These are phyloP conservation scores for Grosmannia huntii DNA, from an alignment of 2,329 filamentous ascomycete species.

Conservation along the genomic window DNA sequence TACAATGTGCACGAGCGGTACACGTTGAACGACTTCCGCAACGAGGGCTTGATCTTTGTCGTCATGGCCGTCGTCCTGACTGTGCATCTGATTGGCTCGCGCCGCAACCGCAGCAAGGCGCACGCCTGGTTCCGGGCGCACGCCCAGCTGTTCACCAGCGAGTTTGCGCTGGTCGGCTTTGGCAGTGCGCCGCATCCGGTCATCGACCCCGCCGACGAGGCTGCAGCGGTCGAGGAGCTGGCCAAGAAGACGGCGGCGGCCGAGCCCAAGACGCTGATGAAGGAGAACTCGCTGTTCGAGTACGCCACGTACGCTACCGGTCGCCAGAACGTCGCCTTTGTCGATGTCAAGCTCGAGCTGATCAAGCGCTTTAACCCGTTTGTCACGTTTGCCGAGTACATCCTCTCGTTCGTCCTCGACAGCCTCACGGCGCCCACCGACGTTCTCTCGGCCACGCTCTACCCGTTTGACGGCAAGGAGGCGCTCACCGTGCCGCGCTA, in stretches of 20 bases:
- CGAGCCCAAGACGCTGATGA: constrained; percentile 48
- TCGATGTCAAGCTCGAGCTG: constrained; percentile 72
- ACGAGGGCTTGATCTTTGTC: constrained; percentile 70
- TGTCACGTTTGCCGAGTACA: constrained; percentile 46
- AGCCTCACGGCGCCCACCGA: constrained; percentile 58
- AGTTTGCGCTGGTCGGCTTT: constrained; percentile 85
- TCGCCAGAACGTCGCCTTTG: constrained; percentile 81
- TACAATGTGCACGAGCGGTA: constrained; percentile 93
- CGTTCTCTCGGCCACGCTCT: constrained; percentile 61
- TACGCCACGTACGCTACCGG: constrained; percentile 82
- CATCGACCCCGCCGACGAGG: constrained; percentile 34
- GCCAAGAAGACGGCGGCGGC: constrained; percentile 19
- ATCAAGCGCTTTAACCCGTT: constrained; percentile 80
- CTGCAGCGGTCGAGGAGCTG: constrained; percentile 53
- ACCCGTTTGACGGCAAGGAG: constrained; percentile 90
- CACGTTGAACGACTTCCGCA: constrained; percentile 69
- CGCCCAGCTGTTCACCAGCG: constrained; percentile 55
- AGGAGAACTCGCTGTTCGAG: constrained; percentile 80
- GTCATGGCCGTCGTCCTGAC: constrained; percentile 62
- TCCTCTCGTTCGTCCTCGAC: constrained; percentile 69
- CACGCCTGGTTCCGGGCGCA: constrained; percentile 69
- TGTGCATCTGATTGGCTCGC: constrained; percentile 70
- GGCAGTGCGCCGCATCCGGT: constrained; percentile 31
- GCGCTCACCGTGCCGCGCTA: constrained; percentile 54
- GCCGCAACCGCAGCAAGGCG: constrained; percentile 67